Percentiles rank a stretch among this genome's conserved stretches.
Conservation (phyloP, 2,329 filamentous ascomycete species). For the Colletotrichum salicis region DNA sequence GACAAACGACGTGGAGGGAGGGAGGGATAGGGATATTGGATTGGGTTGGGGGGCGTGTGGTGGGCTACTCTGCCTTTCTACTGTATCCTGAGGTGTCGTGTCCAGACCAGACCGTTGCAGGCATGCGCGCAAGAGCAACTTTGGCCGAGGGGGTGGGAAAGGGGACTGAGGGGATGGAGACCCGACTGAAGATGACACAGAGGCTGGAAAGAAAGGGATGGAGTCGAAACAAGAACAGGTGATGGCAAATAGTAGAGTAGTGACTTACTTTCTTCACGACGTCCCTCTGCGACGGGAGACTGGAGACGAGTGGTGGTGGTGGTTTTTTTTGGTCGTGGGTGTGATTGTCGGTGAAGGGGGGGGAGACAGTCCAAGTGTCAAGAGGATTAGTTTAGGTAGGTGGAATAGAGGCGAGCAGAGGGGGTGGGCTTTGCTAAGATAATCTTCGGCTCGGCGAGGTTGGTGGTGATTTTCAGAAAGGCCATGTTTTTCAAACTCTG, state of each 20-base stretch:
- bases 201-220: slow-evolving; percentile 7
- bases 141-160: slow-evolving; percentile 29
- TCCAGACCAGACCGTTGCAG: slow-evolving; percentile 34
- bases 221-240: slow-evolving; percentile 1
- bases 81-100: slow-evolving; percentile 35
- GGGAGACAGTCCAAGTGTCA: slow-evolving; percentile 34
- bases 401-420: slow-evolving; percentile 32
- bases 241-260: not conserved
- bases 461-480: slow-evolving; percentile 41
- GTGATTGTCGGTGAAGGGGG: slow-evolving; percentile 36
- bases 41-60: slow-evolving; percentile 31
- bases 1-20: slow-evolving; percentile 36
- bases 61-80: slow-evolving; percentile 29
- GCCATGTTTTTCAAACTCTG: slow-evolving; percentile 37
- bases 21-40: slow-evolving; percentile 36
- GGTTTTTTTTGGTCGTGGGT: slow-evolving; percentile 13
- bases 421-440: slow-evolving; percentile 35
- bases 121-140: slow-evolving; percentile 35
- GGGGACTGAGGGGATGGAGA: slow-evolving; percentile 16
- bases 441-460: slow-evolving; percentile 35
- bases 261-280: slow-evolving; percentile 33
- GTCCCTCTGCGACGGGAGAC: slow-evolving; percentile 30
- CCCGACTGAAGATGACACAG: slow-evolving; percentile 23
- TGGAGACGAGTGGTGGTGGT: slow-evolving; percentile 8
- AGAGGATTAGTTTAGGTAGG: slow-evolving; percentile 25